Evolutionary conservation across 768 basidiomycete genomes (phyloP).

Genomic region (Suillus bovinus): DNA sequence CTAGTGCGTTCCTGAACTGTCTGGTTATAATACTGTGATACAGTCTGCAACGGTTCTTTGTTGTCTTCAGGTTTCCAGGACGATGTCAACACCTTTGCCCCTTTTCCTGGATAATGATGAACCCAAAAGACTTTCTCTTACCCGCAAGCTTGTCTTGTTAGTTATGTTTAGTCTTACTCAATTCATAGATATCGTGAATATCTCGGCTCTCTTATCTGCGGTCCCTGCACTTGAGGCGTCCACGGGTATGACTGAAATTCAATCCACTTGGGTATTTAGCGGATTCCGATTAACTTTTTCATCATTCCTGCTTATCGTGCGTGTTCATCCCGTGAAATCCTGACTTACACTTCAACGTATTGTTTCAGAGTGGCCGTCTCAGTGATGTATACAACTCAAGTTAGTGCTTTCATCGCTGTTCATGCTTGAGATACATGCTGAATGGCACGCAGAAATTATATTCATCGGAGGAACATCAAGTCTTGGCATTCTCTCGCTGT

Average conservation of each 20-base stretch:
- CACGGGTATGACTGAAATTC: constrained; percentile 21
- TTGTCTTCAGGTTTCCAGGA: background rate
- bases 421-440: background rate
- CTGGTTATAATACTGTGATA: background rate
- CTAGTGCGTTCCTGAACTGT: background rate
- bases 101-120: constrained; percentile 5
- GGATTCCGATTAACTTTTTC: constrained; percentile 45
- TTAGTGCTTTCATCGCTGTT: constrained; percentile 20
- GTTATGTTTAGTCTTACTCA: constrained; percentile 40
- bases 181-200: constrained; percentile 45
- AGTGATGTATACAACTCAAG: constrained; percentile 44
- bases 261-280: constrained; percentile 42
- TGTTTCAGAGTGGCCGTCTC: constrained; percentile 37
- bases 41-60: background rate
- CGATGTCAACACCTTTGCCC: constrained; percentile 9
- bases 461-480: constrained; percentile 42
- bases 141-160: constrained; percentile 33
- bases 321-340: background rate
- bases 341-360: background rate
- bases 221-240: constrained; percentile 34
- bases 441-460: constrained; percentile 34
- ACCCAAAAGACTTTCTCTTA: constrained; percentile 19
- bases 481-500: constrained; percentile 45
- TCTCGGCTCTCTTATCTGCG: constrained; percentile 38
- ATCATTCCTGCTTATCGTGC: constrained; percentile 34